phyloP scores from a whole-genome alignment of 2,329 filamentous ascomycete species.

The Beauveria bassiana region DNA sequence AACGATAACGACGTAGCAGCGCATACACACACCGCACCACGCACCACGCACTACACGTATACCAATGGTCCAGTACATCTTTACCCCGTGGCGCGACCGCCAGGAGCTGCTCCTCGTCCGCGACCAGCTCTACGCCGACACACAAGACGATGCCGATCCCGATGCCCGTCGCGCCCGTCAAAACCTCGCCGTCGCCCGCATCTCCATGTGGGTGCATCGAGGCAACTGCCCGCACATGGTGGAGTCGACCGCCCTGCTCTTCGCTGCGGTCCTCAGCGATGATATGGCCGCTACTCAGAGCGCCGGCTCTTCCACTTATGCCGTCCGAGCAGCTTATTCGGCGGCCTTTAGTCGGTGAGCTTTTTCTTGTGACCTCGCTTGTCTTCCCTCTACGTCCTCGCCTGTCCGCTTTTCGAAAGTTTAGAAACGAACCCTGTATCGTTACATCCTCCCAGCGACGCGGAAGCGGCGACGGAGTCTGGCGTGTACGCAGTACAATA shows the following conservation, averaged over 20 bases:
- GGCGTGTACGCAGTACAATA: background rate
- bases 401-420: background rate
- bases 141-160: slow-evolving; percentile 14
- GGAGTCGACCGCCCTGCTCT: slow-evolving; percentile 68
- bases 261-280: slow-evolving; percentile 62
- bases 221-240: slow-evolving; percentile 71
- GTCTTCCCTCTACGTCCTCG: slow-evolving; percentile 1
- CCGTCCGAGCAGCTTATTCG: slow-evolving; percentile 61
- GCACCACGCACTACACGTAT: background rate
- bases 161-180: slow-evolving; percentile 18
- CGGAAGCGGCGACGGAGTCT: background rate
- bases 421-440: background rate
- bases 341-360: slow-evolving; percentile 66
- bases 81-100: slow-evolving; percentile 65
- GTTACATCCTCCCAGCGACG: background rate
- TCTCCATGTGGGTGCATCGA: slow-evolving; percentile 63
- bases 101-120: slow-evolving; percentile 59
- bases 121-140: slow-evolving; percentile 49
- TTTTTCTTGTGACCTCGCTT: background rate
- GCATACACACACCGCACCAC: background rate
- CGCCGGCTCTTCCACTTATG: slow-evolving; percentile 44
- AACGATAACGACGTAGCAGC: background rate
- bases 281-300: slow-evolving; percentile 27
- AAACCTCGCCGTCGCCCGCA: slow-evolving; percentile 46
- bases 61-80: slow-evolving; percentile 60